These are phyloP conservation scores for Zygosaccharomyces pseudobailii DNA, from an alignment of 1,139 yeast species.

Conservation along the genomic window DNA sequence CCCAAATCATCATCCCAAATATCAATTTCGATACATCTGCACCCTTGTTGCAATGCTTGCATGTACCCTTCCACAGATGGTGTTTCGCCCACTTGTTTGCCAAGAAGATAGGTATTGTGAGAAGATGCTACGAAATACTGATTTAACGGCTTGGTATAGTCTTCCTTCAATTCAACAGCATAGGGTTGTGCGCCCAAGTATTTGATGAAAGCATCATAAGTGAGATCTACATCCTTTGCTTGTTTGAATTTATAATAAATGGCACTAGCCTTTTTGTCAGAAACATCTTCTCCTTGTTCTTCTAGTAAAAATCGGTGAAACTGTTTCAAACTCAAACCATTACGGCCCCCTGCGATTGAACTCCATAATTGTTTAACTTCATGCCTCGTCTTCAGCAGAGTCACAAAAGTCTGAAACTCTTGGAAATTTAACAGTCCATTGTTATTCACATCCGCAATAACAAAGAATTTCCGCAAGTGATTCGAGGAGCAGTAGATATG, in stretches of 20 bases:
- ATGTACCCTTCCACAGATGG: slow-evolving; percentile 90
- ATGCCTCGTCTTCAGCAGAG: slow-evolving; percentile 44
- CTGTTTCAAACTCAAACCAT: slow-evolving; percentile 33
- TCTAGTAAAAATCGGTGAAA: slow-evolving; percentile 46
- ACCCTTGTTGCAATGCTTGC: slow-evolving; percentile 84
- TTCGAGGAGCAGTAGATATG: slow-evolving; percentile 58
- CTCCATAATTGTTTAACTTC: slow-evolving; percentile 46
- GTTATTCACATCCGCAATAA: slow-evolving; percentile 43
- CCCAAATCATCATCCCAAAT: slow-evolving; percentile 85
- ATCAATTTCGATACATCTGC: slow-evolving; percentile 89
- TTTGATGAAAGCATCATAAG: slow-evolving; percentile 30
- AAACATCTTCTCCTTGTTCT: slow-evolving; percentile 47
- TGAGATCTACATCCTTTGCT: slow-evolving; percentile 23
- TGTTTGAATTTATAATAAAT: slow-evolving; percentile 46
- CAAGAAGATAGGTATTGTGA: slow-evolving; percentile 87
- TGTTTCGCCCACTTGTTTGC: slow-evolving; percentile 87
- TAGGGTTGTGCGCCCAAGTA: slow-evolving; percentile 44
- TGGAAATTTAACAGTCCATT: slow-evolving; percentile 53
- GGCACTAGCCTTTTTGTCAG: slow-evolving; percentile 33
- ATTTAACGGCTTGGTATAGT: slow-evolving; percentile 65
- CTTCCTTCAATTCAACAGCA: slow-evolving; percentile 35
- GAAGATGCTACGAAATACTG: slow-evolving; percentile 90
- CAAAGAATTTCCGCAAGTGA: slow-evolving; percentile 42
- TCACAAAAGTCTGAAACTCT: slow-evolving; percentile 71
- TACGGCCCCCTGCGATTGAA: slow-evolving; percentile 13